Conservation (phyloP, 2,329 filamentous ascomycete genomes). For the Penicillium sp. region DNA sequence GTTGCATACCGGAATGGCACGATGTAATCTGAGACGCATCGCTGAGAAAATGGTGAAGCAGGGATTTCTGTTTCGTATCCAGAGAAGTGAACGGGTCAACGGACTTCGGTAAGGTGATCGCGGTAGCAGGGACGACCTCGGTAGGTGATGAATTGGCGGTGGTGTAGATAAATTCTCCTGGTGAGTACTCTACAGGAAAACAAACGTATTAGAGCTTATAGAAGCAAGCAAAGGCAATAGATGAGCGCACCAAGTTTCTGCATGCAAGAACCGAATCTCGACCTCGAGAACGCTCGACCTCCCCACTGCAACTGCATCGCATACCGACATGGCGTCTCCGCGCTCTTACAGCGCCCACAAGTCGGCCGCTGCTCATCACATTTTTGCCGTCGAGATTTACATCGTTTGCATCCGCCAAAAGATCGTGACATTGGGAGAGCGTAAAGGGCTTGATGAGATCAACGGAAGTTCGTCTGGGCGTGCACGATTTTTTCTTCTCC, state of each 20-base stretch:
- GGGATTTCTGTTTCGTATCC: slow-evolving; percentile 39
- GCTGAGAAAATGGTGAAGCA: slow-evolving; percentile 48
- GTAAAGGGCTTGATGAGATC: neutral
- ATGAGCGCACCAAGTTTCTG: slow-evolving; percentile 38
- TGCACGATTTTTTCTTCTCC: slow-evolving; percentile 20
- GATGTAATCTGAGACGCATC: slow-evolving; percentile 49
- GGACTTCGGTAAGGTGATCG: slow-evolving; percentile 32
- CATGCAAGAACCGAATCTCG: slow-evolving; percentile 45
- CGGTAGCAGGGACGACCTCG: slow-evolving; percentile 20
- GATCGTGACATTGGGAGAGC: slow-evolving; percentile 44
- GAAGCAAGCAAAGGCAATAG: neutral
- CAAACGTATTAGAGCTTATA: neutral
- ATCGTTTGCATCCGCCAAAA: slow-evolving; percentile 50
- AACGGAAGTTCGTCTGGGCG: slow-evolving; percentile 7
- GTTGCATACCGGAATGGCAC: slow-evolving; percentile 47
- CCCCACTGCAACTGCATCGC: slow-evolving; percentile 50
- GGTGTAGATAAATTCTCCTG: slow-evolving; percentile 47
- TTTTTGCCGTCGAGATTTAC: slow-evolving; percentile 52
- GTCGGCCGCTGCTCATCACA: slow-evolving; percentile 50
- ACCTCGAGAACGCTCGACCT: slow-evolving; percentile 47
- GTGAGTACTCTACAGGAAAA: slow-evolving; percentile 41
- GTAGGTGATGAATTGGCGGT: slow-evolving; percentile 35
- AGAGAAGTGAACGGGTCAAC: slow-evolving; percentile 46
- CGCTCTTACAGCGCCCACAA: slow-evolving; percentile 46
- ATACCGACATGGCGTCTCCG: slow-evolving; percentile 46